Evolutionary conservation across 805 yeast genomes (phyloP).

Genomic region (Candida sphagnicola): DNA sequence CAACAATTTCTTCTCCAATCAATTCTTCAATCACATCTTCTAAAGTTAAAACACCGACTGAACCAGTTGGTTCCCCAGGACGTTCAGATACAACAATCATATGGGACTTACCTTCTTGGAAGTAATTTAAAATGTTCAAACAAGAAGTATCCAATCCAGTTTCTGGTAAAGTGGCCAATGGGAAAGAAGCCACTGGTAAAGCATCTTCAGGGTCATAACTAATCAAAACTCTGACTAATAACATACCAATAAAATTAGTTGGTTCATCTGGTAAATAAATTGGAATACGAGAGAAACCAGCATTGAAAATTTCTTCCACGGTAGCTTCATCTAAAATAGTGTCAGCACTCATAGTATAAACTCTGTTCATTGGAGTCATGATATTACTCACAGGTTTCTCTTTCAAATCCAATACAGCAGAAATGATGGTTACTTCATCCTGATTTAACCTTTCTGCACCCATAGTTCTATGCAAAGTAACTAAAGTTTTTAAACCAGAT

Average conservation of each 20-base stretch:
- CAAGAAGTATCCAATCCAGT: constrained; percentile 91
- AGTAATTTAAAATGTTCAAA: constrained; percentile 86
- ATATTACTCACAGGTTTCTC: constrained; percentile 82
- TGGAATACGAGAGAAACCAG: constrained; percentile 94
- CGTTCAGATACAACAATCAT: constrained; percentile 88
- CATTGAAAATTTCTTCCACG: constrained; percentile 85
- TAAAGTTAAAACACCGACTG: constrained; percentile 85
- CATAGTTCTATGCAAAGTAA: constrained; percentile 89
- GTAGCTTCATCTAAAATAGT: constrained; percentile 75
- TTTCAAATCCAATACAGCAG: constrained; percentile 89
- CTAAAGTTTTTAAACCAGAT: constrained; percentile 89
- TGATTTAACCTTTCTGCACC: constrained; percentile 90
- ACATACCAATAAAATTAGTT: constrained; percentile 89
- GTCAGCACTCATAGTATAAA: constrained; percentile 83
- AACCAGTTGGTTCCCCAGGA: constrained; percentile 83
- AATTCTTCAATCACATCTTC: constrained; percentile 98
- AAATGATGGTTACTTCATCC: constrained; percentile 94
- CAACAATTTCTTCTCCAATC: constrained; percentile 96
- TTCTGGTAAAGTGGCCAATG: constrained; percentile 94
- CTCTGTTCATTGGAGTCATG: constrained; percentile 93
- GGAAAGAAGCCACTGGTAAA: constrained; percentile 86
- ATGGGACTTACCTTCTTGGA: constrained; percentile 97
- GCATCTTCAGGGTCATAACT: constrained; percentile 97
- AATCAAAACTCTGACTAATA: constrained; percentile 84
- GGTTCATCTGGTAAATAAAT: constrained; percentile 89